Evolutionary conservation across 2,329 filamentous ascomycete genomes (phyloP).

Genomic region (Beauveria sp.): DNA sequence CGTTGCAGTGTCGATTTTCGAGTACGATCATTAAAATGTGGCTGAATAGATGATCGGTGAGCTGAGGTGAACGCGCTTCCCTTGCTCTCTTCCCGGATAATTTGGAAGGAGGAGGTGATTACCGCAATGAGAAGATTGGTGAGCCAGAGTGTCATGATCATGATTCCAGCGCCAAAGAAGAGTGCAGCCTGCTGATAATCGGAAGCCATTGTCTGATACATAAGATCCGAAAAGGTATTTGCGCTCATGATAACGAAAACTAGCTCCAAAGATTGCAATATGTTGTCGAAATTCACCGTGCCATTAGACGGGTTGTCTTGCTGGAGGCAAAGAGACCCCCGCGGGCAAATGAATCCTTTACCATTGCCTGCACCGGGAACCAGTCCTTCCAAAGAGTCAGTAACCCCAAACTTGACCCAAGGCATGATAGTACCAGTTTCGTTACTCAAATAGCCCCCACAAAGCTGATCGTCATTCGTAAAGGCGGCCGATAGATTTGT

Average conservation of each 20-base stretch:
- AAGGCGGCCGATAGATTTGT: slow-evolving; percentile 48
- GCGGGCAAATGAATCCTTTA: slow-evolving; percentile 86
- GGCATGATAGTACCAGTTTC: slow-evolving; percentile 49
- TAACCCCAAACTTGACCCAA: slow-evolving; percentile 50
- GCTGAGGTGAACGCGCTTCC: slow-evolving; percentile 85
- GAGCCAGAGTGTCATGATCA: slow-evolving; percentile 94
- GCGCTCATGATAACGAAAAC: slow-evolving; percentile 98
- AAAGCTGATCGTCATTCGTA: slow-evolving; percentile 65
- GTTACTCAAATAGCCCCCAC: slow-evolving; percentile 75
- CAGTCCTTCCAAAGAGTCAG: slow-evolving; percentile 38
- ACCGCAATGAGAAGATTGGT: slow-evolving; percentile 92
- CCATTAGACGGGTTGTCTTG: slow-evolving; percentile 70
- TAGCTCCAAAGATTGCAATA: slow-evolving; percentile 81
- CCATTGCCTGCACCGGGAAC: slow-evolving; percentile 41
- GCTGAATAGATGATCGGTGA: slow-evolving; percentile 39
- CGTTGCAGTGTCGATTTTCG: slow-evolving; percentile 51
- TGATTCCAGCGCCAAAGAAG: slow-evolving; percentile 66
- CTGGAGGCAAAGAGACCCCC: slow-evolving; percentile 78
- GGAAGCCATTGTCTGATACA: slow-evolving; percentile 88
- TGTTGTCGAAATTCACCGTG: slow-evolving; percentile 93
- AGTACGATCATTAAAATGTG: slow-evolving; percentile 30
- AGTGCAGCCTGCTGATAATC: slow-evolving; percentile 83
- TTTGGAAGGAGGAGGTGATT: slow-evolving; percentile 96
- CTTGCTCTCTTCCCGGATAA: slow-evolving; percentile 94
- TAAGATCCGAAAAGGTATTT: slow-evolving; percentile 90